These are phyloP conservation scores for Stachybotrys echinatus DNA, from an alignment of 2,329 filamentous ascomycete species.

Conservation along the genomic window DNA sequence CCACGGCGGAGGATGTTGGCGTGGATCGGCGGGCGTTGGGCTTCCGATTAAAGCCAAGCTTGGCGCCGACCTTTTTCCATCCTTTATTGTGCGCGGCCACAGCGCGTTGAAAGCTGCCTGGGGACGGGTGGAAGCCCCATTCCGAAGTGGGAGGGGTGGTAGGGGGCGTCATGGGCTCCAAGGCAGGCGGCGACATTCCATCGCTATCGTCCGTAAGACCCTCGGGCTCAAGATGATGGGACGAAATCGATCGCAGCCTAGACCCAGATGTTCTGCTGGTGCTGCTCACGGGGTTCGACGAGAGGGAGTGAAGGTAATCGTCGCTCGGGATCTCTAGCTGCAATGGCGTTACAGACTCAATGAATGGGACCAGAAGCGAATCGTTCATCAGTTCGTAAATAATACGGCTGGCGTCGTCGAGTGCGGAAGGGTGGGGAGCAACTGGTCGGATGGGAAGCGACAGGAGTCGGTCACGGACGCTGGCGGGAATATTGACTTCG, in stretches of 20 bases:
- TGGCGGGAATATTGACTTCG: constrained; percentile 85
- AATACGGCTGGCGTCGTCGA: constrained; percentile 80
- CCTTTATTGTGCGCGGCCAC: constrained; percentile 50
- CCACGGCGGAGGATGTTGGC: constrained; percentile 37
- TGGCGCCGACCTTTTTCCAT: constrained; percentile 61
- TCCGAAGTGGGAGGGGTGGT: constrained; percentile 64
- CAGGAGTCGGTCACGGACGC: constrained; percentile 77
- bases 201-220: constrained; percentile 61
- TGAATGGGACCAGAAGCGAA: constrained; percentile 85
- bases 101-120: constrained; percentile 48
- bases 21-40: constrained; percentile 36
- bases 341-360: constrained; percentile 57
- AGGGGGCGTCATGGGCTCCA: constrained; percentile 68
- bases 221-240: constrained; percentile 43
- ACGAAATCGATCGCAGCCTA: constrained; percentile 27
- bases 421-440: constrained; percentile 67
- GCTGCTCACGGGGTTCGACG: constrained; percentile 27
- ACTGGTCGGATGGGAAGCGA: constrained; percentile 45
- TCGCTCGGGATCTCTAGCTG: constrained; percentile 29
- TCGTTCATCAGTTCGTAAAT: constrained; percentile 98
- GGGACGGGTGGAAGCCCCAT: constrained; percentile 45
- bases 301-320: constrained; percentile 36
- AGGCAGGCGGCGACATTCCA: constrained; percentile 47
- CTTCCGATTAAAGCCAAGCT: constrained; percentile 53
- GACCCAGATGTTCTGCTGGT: constrained; percentile 34